phyloP scores from a whole-genome alignment of 192 early-diverging fungal species.

The Coemansia nantahalensis region DNA sequence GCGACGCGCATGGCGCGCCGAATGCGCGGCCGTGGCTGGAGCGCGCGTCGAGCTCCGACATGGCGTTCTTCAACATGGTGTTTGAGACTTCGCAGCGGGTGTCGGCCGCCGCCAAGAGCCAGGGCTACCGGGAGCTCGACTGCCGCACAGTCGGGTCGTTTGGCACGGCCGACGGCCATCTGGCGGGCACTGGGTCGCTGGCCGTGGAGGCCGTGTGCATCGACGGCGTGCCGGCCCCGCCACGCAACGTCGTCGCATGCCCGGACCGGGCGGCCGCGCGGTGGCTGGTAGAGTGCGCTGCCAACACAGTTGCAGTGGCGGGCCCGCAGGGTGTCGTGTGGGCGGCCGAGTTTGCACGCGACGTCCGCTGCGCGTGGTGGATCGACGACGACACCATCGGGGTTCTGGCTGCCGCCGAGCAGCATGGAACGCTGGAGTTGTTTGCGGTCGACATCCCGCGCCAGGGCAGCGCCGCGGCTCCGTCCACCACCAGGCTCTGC shows the following conservation, averaged over 20 bases:
- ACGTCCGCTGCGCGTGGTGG: constrained; percentile 34
- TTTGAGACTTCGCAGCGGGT: constrained; percentile 14
- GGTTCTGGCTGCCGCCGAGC: constrained; percentile 6
- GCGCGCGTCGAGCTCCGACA: constrained; percentile 31
- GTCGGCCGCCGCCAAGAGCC: not conserved
- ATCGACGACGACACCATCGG: constrained; percentile 7
- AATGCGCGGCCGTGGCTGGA: constrained; percentile 27
- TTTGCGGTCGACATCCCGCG: constrained; percentile 6
- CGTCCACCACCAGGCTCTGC: not conserved
- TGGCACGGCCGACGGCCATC: too few species aligned
- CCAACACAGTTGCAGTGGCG: constrained; percentile 1
- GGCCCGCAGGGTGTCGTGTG: not conserved
- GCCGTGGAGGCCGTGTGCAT: constrained; percentile 1
- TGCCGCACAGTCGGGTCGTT: too few species aligned
- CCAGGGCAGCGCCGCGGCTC: too few species aligned
- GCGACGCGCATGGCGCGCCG: too few species aligned
- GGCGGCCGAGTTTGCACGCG: constrained; percentile 5
- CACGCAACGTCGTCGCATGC: not conserved
- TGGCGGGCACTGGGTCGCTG: too few species aligned
- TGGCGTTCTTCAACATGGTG: constrained; percentile 35
- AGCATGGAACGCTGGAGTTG: constrained; percentile 5
- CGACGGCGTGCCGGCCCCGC: constrained; percentile 1
- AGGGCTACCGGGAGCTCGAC: constrained; percentile 1
- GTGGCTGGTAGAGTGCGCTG: constrained; percentile 12
- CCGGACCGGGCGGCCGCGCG: not conserved